A percentile compares a stretch with the other conserved stretches of the same genome.
Conservation (phyloP, 768 basidiomycete genomes). For the Russula abietina region DNA sequence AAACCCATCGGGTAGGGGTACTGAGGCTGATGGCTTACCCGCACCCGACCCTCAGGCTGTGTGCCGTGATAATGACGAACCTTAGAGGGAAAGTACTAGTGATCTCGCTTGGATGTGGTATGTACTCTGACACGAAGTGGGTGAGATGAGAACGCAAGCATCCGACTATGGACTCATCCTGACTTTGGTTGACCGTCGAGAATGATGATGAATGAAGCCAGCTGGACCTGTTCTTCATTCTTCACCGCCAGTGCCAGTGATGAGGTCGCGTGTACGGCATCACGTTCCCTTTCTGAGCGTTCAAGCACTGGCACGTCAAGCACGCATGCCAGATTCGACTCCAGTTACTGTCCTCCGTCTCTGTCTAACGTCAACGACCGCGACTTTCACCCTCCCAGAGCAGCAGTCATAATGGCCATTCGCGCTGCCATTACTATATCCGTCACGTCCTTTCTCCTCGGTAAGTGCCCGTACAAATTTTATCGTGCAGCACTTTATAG, state of each 20-base stretch:
- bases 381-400: neutral
- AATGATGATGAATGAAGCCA: no score
- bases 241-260: no score
- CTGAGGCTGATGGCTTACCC: no score
- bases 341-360: neutral
- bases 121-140: no score
- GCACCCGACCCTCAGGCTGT: no score
- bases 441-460: conserved; percentile 74
- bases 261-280: neutral
- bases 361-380: neutral
- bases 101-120: no score
- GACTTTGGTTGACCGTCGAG: no score
- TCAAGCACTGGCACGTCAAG: neutral
- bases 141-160: no score
- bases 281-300: conserved; percentile 2
- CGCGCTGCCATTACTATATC: conserved; percentile 71
- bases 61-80: no score
- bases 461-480: conserved; percentile 37
- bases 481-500: neutral
- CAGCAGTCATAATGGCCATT: conserved; percentile 39
- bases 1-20: no score
- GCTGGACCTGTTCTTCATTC: neutral
- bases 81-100: no score
- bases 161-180: neutral
- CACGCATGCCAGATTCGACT: neutral